Evolutionary conservation across 2,329 filamentous ascomycete genomes (phyloP).

Genomic region (Blumeriella jaapii): DNA sequence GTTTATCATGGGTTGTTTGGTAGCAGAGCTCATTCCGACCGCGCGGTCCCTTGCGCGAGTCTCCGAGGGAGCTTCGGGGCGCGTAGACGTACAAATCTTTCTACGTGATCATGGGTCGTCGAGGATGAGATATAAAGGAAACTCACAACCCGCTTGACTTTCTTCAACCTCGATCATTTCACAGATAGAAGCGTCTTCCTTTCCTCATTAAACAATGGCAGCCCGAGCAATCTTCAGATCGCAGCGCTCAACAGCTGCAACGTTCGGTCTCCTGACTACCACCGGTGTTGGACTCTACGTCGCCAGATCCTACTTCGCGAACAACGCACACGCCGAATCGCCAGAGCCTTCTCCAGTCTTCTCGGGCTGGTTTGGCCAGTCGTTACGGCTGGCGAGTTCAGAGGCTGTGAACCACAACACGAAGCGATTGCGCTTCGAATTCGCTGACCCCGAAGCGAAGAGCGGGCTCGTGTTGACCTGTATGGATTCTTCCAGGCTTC

Average conservation of each 20-base stretch:
- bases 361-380: slow-evolving; percentile 6
- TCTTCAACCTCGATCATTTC: too few relatives aligned
- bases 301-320: slow-evolving; percentile 4
- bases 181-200: too few relatives aligned
- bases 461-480: slow-evolving; percentile 41
- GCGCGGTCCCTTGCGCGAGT: too few relatives aligned
- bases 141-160: too few relatives aligned
- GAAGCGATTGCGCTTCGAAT: slow-evolving; percentile 43
- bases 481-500: slow-evolving; percentile 23
- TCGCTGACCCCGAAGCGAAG: slow-evolving; percentile 35
- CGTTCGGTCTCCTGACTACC: slow-evolving; percentile 1
- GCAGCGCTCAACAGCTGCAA: not conserved
- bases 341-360: slow-evolving; percentile 4
- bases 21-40: too few relatives aligned
- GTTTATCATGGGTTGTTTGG: too few relatives aligned
- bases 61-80: too few relatives aligned
- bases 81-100: too few relatives aligned
- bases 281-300: slow-evolving; percentile 3
- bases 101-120: not conserved
- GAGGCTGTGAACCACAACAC: slow-evolving; percentile 47
- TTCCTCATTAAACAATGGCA: slow-evolving; percentile 1
- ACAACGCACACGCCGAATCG: slow-evolving; percentile 5
- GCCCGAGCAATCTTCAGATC: not conserved
- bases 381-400: slow-evolving; percentile 33
- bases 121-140: too few relatives aligned